Evolutionary conservation across 305 asterid species (phyloP).

Genomic region (Fraxinus albicans): DNA sequence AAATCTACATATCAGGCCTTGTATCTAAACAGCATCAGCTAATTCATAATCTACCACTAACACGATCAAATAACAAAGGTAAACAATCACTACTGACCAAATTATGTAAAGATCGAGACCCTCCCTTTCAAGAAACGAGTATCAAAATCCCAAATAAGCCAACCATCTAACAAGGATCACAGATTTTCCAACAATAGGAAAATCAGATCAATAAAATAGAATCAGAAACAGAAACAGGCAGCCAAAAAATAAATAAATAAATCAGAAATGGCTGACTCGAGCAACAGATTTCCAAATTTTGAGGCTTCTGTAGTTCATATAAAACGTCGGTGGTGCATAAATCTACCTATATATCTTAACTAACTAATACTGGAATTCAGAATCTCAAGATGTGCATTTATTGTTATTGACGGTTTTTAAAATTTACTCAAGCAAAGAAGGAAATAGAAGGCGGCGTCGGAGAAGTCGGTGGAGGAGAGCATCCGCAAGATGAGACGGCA

Average conservation of each 20-base stretch:
- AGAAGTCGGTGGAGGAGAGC: slow-evolving; percentile 67
- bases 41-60: neutral
- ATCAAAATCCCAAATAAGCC: slow-evolving; percentile 12
- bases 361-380: neutral
- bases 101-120: slow-evolving; percentile 12
- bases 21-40: neutral
- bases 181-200: neutral
- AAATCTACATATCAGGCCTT: neutral
- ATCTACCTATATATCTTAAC: neutral
- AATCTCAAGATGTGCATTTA: neutral
- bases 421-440: slow-evolving; percentile 84
- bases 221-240: neutral
- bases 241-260: neutral
- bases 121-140: neutral
- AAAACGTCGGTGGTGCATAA: neutral
- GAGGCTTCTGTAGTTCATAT: neutral
- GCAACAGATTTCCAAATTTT: neutral
- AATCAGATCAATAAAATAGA: neutral
- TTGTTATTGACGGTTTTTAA: neutral
- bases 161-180: neutral
- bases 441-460: slow-evolving; percentile 72
- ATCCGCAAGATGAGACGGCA: slow-evolving; percentile 81
- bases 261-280: neutral
- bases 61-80: slow-evolving; percentile 1
- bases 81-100: neutral